Base-by-base conservation (phyloP, 2,329 filamentous ascomycete species). In the Arachnomyces sp. region DNA sequence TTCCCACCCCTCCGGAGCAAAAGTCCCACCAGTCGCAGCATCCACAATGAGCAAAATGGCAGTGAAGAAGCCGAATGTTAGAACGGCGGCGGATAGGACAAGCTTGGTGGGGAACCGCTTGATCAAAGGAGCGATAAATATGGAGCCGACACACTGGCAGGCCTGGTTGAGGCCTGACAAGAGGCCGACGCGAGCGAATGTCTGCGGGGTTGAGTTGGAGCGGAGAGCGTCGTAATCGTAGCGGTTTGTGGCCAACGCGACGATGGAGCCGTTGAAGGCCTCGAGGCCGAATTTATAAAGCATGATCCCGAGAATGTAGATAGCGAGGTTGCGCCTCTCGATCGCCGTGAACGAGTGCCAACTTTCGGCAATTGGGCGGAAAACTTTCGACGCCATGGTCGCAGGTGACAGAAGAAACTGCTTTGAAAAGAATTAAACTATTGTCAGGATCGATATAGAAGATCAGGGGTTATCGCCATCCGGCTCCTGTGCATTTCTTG, bases 211-310 rank as follows among this genome's bases (percentile, higher is more conserved):
- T 17, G 51, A 52, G 37, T 55, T 53, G 4, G 48, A 55, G 12
- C 50, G 44, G 16, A 49, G 47, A 28, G 65, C 60, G 15, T 70
- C 66, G 47, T 65, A 65, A 52, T 71, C 69, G 52, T 72, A 73
- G 37, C 69, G 61, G 46, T 73, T 73, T 3, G 67, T 72, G 8
- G 69, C 68, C 2, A 72, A 58, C 8, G 68, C 67, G 29, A 68
- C 64, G 46, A 74, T 63, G 25, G 69, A 72, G 1, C 70, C 70
- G 49, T 70, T 72, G 56, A 73, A 73, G 7, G 67, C 68, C 49
- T 72, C 69, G 9, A 72, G 60, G 17, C 68, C 70, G 42, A 74
- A 71, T 48, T 73, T 73, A 57, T 73, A 73, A 32, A 71, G 54
- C 67, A 73, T 73, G 42, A 73, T 72, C 4, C 69, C 71, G 6